Base-by-base conservation (phyloP, 148 eudicot genomes). In the Spergularia marina region DNA sequence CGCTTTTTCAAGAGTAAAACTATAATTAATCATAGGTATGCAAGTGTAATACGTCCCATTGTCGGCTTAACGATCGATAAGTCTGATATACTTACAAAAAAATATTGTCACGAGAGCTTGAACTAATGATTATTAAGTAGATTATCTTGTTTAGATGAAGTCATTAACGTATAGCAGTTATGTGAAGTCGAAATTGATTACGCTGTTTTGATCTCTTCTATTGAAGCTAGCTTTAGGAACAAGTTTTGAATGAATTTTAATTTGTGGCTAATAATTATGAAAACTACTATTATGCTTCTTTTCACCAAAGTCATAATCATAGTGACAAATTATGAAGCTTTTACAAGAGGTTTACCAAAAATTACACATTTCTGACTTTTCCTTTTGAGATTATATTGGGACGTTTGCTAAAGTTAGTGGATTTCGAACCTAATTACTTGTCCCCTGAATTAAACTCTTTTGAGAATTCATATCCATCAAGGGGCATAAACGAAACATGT, bases 61-160 rank as follows among this genome's bases (percentile, higher is more conserved):
- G 53, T 51, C 77, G 65, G 63, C 82, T 68, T 53, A 2, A 20
- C 8, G 65, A 15, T 13, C 20, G 39, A 23, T 39, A 52, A 54
- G 36, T 64, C 14, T 54, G 12, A 7, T 44, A 25, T 41, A 18
- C 12, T 41, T 41, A 30, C 41, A 61, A 53, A 40, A 14, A 53
- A 21, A 16, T 58, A 30, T 58, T 51, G 52, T 40, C 30, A 73
- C 60, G 67, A 21, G 63, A 62, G 68, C 65, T 80, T 0, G 65
- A 74, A 75, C 67, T 70, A 80, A 70, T 75, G 7, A 75, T 80
- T 65, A 75, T 80, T 75, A 63, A 70, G 67, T 75, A 79, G 60
- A 70, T 75, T 80, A 80, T 80, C 83, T 12, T 10, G 15, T 52
- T 16, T 15, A 36, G 70, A 58, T 57, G 76, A 71, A 80, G 83